Conservation (phyloP, 2,329 filamentous ascomycete species). For the Microsporum canis region DNA sequence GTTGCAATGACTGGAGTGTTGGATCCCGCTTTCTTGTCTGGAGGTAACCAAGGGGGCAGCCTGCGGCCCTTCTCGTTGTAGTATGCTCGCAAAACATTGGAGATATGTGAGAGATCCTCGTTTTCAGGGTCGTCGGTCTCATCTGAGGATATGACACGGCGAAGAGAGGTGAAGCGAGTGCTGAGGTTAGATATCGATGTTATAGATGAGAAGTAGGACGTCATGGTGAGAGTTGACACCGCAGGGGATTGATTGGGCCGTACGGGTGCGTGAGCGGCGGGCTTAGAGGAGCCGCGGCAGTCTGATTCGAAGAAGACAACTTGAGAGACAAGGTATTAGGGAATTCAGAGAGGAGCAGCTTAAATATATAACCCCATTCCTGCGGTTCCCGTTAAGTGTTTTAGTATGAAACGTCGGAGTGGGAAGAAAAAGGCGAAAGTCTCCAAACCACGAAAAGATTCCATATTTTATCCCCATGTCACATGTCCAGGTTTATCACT, state of each 20-base stretch:
- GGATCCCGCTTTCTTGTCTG: conserved; percentile 67
- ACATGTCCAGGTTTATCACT: neutral
- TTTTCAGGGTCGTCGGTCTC: conserved; percentile 36
- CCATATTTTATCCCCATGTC: neutral
- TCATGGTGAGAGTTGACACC: conserved; percentile 42
- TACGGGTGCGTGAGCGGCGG: neutral
- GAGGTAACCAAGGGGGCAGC: conserved; percentile 77
- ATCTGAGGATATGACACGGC: conserved; percentile 35
- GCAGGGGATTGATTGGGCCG: neutral
- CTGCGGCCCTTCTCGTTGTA: conserved; percentile 77
- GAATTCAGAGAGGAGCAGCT: neutral
- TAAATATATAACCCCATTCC: neutral
- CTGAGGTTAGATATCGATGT: conserved; percentile 42
- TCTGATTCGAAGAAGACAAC: neutral
- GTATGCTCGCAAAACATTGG: conserved; percentile 82
- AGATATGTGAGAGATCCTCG: conserved; percentile 87
- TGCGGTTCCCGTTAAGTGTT: neutral
- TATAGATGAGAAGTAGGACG: conserved; percentile 68
- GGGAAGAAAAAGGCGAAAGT: neutral
- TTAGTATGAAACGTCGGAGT: neutral
- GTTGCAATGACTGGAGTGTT: conserved; percentile 35
- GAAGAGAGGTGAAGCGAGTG: conserved; percentile 47
- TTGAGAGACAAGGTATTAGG: neutral
- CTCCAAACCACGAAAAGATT: neutral
- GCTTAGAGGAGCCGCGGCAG: neutral